Conservation (phyloP, 495 filamentous ascomycete species). For the Endocarpon pusillum region DNA sequence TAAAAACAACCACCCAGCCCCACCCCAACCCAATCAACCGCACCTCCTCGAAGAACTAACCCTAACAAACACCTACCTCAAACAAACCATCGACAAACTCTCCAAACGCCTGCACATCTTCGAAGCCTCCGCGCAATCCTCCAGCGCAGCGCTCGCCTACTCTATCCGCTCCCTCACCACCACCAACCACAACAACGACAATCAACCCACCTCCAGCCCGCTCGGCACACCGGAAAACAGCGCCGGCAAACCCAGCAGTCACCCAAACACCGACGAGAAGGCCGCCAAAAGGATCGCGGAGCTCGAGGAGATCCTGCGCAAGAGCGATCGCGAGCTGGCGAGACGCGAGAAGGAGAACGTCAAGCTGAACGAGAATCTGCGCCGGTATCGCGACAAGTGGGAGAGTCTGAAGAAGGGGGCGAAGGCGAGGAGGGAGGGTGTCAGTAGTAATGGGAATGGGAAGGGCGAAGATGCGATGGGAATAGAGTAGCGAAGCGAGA, state of each 20-base stretch:
- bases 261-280: slow-evolving; percentile 14
- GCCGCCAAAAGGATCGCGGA: slow-evolving; percentile 29
- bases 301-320: slow-evolving; percentile 24
- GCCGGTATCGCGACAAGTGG: slow-evolving; percentile 61
- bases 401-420: slow-evolving; percentile 74
- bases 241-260: slow-evolving; percentile 15
- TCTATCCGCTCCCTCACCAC: slow-evolving; percentile 57
- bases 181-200: slow-evolving; percentile 31
- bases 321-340: slow-evolving; percentile 37
- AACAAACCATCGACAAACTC: slow-evolving; percentile 59
- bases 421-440: slow-evolving; percentile 15
- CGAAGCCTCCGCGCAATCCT: slow-evolving; percentile 69
- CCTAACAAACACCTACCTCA: slow-evolving; percentile 62
- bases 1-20: slow-evolving; percentile 6
- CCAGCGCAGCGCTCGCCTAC: slow-evolving; percentile 61
- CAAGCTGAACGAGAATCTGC: slow-evolving; percentile 46
- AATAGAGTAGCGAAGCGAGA: no score
- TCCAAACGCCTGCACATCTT: slow-evolving; percentile 65
- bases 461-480: no score
- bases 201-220: slow-evolving; percentile 20
- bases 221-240: slow-evolving; percentile 12
- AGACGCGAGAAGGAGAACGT: slow-evolving; percentile 46
- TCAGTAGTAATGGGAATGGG: slow-evolving; percentile 1
- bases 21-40: slow-evolving; percentile 13
- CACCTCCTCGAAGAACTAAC: slow-evolving; percentile 68